These are phyloP conservation scores for Diospyros kaki DNA, from an alignment of 148 eudicot genomes.

Conservation along the genomic window DNA sequence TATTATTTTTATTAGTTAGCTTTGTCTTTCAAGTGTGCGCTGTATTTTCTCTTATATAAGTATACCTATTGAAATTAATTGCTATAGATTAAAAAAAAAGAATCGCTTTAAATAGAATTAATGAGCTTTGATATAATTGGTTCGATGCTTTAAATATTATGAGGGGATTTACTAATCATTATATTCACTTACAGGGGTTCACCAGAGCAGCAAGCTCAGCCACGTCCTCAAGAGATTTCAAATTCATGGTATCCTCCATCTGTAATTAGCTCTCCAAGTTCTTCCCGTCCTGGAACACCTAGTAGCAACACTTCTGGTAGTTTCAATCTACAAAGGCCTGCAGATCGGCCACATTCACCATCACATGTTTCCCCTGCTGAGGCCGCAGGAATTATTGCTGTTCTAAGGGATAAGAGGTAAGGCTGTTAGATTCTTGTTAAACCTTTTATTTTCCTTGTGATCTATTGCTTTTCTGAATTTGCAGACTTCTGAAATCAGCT, in stretches of 20 bases:
- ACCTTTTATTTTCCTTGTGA: background rate
- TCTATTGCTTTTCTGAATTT: background rate
- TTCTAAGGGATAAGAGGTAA: conserved; percentile 77
- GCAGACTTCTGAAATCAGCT: background rate
- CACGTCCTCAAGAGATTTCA: conserved; percentile 51
- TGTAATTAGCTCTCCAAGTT: conserved; percentile 46
- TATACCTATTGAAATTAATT: background rate
- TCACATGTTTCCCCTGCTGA: conserved; percentile 86
- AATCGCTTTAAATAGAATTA: too few species aligned
- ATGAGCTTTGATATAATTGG: background rate
- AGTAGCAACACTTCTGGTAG: conserved; percentile 44
- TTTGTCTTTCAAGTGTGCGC: background rate
- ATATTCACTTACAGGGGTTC: conserved; percentile 58
- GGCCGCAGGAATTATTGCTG: conserved; percentile 73
- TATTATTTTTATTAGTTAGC: background rate
- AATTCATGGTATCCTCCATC: conserved; percentile 84
- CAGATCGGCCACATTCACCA: conserved; percentile 49
- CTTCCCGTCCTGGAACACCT: conserved; percentile 74
- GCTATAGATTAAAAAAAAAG: background rate
- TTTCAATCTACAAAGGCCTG: conserved; percentile 41
- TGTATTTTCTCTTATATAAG: background rate
- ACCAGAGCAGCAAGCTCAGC: conserved; percentile 70
- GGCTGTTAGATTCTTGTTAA: background rate
- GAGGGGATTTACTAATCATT: background rate
- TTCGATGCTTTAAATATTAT: background rate